phyloP scores from a whole-genome alignment of 2,329 filamentous ascomycete species.

The Colletotrichum orbiculare region DNA sequence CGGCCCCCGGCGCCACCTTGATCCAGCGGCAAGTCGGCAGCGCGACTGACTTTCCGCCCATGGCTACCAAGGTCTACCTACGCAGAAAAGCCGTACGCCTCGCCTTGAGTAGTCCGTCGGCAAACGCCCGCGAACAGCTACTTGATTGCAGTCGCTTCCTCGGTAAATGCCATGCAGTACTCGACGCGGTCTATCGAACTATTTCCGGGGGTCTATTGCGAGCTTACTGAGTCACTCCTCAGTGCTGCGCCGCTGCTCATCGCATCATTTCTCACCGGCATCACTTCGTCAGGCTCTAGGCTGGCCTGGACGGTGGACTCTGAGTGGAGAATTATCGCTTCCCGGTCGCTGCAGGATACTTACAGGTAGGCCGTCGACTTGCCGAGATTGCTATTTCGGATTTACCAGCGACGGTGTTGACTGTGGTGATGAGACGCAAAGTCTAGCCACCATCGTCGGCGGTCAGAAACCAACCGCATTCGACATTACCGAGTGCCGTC shows the following conservation, averaged over 20 bases:
- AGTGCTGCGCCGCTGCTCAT: conserved; percentile 8
- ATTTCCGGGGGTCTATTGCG: conserved; percentile 6
- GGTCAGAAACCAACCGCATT: conserved; percentile 9
- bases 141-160: too few relatives aligned
- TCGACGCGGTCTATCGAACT: background rate
- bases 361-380: conserved; percentile 8
- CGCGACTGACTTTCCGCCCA: too few relatives aligned
- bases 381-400: conserved; percentile 14
- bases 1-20: too few relatives aligned
- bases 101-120: too few relatives aligned
- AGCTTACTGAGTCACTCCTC: background rate
- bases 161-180: too few relatives aligned
- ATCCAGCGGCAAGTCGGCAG: too few relatives aligned
- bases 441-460: too few relatives aligned
- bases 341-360: conserved; percentile 5
- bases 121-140: too few relatives aligned
- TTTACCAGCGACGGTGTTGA: background rate
- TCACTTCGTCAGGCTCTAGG: conserved; percentile 20
- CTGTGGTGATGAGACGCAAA: background rate
- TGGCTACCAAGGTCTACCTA: too few relatives aligned
- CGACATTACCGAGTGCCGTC: conserved; percentile 6
- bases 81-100: too few relatives aligned
- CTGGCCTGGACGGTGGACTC: conserved; percentile 7
- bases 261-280: conserved; percentile 4
- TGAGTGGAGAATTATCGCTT: conserved; percentile 7